Evolutionary conservation across 202 grass and related monocot species (phyloP).

Genomic region (Schoenoplectus triqueter): DNA sequence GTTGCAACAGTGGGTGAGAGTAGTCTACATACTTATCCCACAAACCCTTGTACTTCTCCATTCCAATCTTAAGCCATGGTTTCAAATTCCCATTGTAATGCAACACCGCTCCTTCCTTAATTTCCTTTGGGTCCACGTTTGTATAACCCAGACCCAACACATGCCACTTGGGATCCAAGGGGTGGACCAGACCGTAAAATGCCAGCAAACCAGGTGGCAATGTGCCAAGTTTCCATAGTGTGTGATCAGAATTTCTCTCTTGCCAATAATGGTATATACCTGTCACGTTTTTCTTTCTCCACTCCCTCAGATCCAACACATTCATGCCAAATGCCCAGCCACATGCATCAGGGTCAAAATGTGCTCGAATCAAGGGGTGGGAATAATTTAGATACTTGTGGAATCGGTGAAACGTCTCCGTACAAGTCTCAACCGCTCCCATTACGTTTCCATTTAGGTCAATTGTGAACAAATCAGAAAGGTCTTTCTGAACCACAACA

Average conservation of each 20-base stretch:
- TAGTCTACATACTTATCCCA: constrained; percentile 99
- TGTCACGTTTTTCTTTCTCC: constrained; percentile 97
- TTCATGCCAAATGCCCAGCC: constrained; percentile 99
- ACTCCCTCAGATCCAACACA: constrained; percentile 88
- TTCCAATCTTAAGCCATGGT: constrained; percentile 98
- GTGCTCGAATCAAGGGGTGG: constrained; percentile 83
- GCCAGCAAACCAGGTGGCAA: constrained; percentile 92
- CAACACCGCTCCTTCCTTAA: constrained; percentile 92
- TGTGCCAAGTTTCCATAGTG: constrained; percentile 95
- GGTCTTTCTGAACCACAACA: constrained; percentile 84
- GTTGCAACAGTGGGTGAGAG: constrained; percentile 87
- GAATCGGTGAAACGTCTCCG: constrained; percentile 99
- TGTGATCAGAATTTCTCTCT: constrained; percentile 91
- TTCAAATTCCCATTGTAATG: constrained; percentile 99
- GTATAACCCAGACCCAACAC: constrained; percentile 96
- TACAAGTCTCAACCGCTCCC: constrained; percentile 98
- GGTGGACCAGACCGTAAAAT: constrained; percentile 90
- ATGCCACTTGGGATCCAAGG: constrained; percentile 93
- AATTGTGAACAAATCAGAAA: constrained; percentile 72
- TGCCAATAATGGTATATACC: constrained; percentile 99
- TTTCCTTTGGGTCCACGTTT: constrained; percentile 64
- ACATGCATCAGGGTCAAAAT: constrained; percentile 99
- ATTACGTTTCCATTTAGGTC: constrained; percentile 95
- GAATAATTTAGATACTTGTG: constrained; percentile 99
- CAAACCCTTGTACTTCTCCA: constrained; percentile 95